phyloP scores from a whole-genome alignment of 257 asterid genomes.

The Osmanthus fragrans region DNA sequence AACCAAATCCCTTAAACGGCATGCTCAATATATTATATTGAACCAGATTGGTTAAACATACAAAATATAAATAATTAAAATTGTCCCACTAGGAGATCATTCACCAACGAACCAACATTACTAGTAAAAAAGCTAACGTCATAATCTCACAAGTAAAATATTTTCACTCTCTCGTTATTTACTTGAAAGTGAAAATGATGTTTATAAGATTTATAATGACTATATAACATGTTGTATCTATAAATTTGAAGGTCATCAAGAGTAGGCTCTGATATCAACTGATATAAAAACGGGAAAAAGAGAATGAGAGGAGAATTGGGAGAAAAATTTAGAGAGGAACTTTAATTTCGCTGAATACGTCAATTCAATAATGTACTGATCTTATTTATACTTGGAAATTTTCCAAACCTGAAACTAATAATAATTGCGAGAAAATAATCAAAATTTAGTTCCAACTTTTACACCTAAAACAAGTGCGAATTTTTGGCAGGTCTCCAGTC shows the following conservation, averaged over 20 bases:
- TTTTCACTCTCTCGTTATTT: too few relatives aligned
- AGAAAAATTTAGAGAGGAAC: background rate
- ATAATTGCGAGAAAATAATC: background rate
- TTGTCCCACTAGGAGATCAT: background rate
- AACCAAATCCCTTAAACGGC: background rate
- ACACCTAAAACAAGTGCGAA: too few relatives aligned
- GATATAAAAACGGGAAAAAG: background rate
- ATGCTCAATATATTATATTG: background rate
- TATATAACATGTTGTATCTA: background rate
- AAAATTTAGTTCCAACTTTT: too few relatives aligned
- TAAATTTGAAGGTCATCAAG: background rate
- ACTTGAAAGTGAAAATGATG: background rate
- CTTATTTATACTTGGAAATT: background rate
- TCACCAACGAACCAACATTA: background rate
- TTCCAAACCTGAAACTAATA: background rate
- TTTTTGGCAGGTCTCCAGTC: background rate
- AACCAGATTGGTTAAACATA: background rate
- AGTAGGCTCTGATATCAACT: background rate
- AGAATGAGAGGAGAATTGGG: background rate
- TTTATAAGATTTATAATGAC: background rate
- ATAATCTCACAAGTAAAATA: background rate
- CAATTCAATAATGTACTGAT: too few relatives aligned
- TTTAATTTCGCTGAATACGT: background rate
- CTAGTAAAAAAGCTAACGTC: background rate
- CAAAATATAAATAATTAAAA: background rate